Evolutionary conservation across 345 rosid genomes (phyloP), one percentile per base, ranked within the genome.

Genomic region (Gossypium turneri): DNA sequence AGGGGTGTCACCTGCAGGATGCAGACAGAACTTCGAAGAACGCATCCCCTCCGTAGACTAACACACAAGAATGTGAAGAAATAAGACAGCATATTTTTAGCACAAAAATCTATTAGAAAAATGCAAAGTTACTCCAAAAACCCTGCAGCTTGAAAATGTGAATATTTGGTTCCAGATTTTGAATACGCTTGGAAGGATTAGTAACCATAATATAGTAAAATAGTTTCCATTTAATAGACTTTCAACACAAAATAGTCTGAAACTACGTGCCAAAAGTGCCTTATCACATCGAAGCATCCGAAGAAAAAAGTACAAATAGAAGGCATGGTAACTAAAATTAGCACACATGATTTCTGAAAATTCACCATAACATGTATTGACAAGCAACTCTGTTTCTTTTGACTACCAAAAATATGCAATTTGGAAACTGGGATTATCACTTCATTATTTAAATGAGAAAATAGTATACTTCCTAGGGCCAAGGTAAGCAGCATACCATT

Each of bases 1-100:
- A 64, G 98, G 98, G 15, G 98, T 90, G 65, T 94, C 98, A 65
- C 98, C 97, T 3, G 92, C 97, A 51, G 94, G 97, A 85, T 90
- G 85, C 50, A 94, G 86, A 74, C 98, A 94, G 81, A 92, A 92
- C 74, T 90, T 94, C 4, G 98, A 94, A 25, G 83, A 81, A 25
- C 97, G 92, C 98, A 90, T 94, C 65, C 92, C 97, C 84, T 88
- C 76, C 3, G 89, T 88, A 65, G 97, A 90, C 97, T 90, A 79
- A 60, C 75, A 27, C 56, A 68, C 63, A 56, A 84, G 72, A 71
- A 73, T 27, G 64, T 58, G 29, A 73, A 20, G 65, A 78, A 71
- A 57, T 67, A 64, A 79, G 79, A 52, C 2, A 16, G 43, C 15
- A 59, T 57, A 73, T 12, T 6, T 17, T 12, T 55, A 22, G 11